Evolutionary conservation across 768 basidiomycete species (phyloP).

Genomic region (Rhodotorula kratochvilovae): DNA sequence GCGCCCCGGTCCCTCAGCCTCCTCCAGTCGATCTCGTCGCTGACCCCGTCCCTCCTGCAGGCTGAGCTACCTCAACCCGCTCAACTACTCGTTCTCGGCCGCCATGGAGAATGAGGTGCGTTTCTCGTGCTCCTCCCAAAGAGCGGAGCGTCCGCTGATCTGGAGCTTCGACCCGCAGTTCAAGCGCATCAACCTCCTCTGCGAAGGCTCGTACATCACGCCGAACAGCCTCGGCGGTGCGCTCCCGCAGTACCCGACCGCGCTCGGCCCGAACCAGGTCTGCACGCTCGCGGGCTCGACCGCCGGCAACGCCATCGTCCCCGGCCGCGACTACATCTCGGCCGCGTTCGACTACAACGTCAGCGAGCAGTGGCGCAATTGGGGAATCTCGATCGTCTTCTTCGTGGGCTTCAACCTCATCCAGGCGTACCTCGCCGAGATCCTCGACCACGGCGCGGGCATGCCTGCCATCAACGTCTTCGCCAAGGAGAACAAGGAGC

Average conservation of each 20-base stretch:
- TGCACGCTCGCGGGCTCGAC: conserved; percentile 69
- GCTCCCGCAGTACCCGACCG: conserved; percentile 60
- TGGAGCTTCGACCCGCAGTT: conserved; percentile 37
- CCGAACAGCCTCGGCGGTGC: conserved; percentile 62
- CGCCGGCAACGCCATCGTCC: conserved; percentile 57
- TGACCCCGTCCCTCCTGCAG: not conserved
- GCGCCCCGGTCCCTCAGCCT: conserved; percentile 62
- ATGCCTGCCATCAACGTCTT: conserved; percentile 59
- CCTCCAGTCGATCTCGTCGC: not conserved
- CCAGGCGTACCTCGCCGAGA: conserved; percentile 55
- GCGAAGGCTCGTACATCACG: conserved; percentile 62
- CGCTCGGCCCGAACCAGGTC: conserved; percentile 61
- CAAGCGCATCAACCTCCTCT: conserved; percentile 54
- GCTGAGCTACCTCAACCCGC: not conserved
- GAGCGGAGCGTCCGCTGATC: not conserved
- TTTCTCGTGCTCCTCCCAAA: not conserved
- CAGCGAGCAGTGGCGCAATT: conserved; percentile 58
- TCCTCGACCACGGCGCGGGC: conserved; percentile 53
- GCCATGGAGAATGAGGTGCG: conserved; percentile 71
- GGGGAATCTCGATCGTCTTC: conserved; percentile 64
- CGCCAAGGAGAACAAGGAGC: conserved; percentile 56
- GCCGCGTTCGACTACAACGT: conserved; percentile 52
- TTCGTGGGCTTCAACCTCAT: conserved; percentile 54
- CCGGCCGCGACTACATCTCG: conserved; percentile 60
- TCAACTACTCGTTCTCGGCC: conserved; percentile 67